phyloP scores from a whole-genome alignment of 1,284 basidiomycete genomes.

The Blastosporella zonata region DNA sequence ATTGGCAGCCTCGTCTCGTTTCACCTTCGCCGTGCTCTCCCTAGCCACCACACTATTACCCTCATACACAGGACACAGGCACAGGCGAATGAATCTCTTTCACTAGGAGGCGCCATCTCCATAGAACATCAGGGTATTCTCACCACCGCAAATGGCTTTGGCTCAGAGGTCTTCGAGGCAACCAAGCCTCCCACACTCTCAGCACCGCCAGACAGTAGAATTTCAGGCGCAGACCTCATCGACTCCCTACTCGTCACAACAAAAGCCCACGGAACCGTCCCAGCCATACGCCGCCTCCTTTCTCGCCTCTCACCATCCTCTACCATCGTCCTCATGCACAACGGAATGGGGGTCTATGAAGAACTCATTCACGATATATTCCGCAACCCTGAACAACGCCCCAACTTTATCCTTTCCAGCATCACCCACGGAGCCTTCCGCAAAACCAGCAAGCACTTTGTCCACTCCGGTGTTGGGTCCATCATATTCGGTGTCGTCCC shows the following conservation, averaged over 20 bases:
- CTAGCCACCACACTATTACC: conserved; percentile 53
- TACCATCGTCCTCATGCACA: conserved; percentile 89
- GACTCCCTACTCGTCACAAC: conserved; percentile 80
- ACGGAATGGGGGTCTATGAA: conserved; percentile 91
- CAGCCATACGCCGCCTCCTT: conserved; percentile 58
- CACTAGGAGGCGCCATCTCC: conserved; percentile 34
- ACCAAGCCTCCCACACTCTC: conserved; percentile 13
- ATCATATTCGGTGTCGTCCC: conserved; percentile 81
- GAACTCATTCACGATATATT: conserved; percentile 70
- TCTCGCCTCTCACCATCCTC: conserved; percentile 65
- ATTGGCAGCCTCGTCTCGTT: conserved; percentile 81
- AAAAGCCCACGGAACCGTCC: conserved; percentile 69
- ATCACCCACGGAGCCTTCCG: conserved; percentile 79
- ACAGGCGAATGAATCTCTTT: conserved; percentile 31
- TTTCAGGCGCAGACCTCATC: conserved; percentile 23
- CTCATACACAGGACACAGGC: conserved; percentile 58
- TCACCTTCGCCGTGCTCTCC: conserved; percentile 65
- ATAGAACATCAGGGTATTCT: conserved; percentile 49
- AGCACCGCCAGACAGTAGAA: conserved; percentile 6
- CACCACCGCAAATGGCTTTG: conserved; percentile 40
- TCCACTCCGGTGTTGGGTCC: conserved; percentile 75
- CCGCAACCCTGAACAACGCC: conserved; percentile 68
- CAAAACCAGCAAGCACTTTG: conserved; percentile 46
- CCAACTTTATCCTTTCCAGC: conserved; percentile 83
- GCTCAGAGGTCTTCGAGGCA: conserved; percentile 43